Evolutionary conservation across 306 rosid species (phyloP).

Genomic region (Prunus davidiana): DNA sequence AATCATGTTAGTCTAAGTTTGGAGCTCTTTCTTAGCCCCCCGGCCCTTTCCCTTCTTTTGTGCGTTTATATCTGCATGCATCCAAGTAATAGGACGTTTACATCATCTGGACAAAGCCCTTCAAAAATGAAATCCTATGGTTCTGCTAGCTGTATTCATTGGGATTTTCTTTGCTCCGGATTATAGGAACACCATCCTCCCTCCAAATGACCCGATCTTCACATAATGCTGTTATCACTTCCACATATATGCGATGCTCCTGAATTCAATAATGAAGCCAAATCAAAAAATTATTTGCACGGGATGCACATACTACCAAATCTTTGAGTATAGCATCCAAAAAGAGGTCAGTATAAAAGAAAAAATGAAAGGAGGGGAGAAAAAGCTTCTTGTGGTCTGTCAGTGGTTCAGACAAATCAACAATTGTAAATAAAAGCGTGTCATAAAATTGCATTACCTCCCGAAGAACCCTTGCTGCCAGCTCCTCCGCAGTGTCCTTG

Average conservation of each 20-base stretch:
- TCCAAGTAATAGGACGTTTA: not conserved
- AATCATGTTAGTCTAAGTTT: too few relatives aligned
- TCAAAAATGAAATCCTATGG: not conserved
- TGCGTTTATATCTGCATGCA: not conserved
- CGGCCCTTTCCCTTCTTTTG: too few relatives aligned
- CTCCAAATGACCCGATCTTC: slow-evolving; percentile 84
- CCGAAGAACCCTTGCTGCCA: slow-evolving; percentile 81
- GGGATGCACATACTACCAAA: not conserved
- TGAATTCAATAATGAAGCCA: slow-evolving; percentile 15
- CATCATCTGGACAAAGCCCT: not conserved
- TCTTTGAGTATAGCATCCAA: not conserved
- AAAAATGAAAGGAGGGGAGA: not conserved
- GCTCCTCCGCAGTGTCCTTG: slow-evolving; percentile 62
- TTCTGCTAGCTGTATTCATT: slow-evolving; percentile 34
- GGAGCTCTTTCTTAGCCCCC: not conserved
- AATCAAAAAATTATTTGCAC: not conserved
- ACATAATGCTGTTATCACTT: slow-evolving; percentile 68
- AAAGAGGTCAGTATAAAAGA: not conserved
- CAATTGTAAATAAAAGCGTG: not conserved
- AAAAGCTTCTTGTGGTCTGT: not conserved
- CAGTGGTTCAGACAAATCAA: not conserved
- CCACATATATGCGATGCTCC: slow-evolving; percentile 78
- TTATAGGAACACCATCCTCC: slow-evolving; percentile 87
- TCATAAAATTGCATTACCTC: slow-evolving; percentile 47
- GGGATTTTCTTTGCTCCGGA: slow-evolving; percentile 73